Conservation (phyloP, 169 alveolate genomes). For the Perkinsus marinus region DNA sequence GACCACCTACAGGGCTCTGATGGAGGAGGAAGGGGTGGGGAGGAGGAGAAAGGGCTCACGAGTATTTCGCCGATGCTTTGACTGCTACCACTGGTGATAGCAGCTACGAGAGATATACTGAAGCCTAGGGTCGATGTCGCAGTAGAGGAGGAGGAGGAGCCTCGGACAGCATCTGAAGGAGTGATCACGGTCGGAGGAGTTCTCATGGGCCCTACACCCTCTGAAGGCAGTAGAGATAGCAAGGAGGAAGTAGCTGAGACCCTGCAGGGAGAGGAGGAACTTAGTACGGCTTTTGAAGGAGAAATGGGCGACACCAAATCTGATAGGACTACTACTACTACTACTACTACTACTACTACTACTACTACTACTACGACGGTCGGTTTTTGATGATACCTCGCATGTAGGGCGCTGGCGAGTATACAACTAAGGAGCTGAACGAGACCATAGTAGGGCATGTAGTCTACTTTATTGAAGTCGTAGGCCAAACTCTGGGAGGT, state of each 20-base stretch:
- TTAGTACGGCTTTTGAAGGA: neutral
- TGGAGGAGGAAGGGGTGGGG: neutral
- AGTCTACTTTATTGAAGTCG: neutral
- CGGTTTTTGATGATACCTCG: neutral
- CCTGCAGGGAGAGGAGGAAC: neutral
- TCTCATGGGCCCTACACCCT: neutral
- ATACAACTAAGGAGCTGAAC: neutral
- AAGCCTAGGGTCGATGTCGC: neutral
- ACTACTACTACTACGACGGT: too few species aligned
- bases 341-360: too few species aligned
- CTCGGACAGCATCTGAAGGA: neutral
- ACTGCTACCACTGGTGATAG: neutral
- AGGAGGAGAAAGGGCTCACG: too few species aligned
- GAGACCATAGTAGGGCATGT: neutral
- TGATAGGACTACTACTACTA: neutral
- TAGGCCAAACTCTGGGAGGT: neutral
- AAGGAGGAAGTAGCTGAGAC: neutral
- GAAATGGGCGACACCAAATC: neutral
- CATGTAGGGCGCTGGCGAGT: neutral
- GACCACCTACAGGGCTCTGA: neutral
- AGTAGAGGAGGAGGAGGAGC: too few species aligned
- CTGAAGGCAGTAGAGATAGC: neutral
- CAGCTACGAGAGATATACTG: neutral
- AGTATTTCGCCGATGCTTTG: neutral
- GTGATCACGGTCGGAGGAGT: neutral